phyloP scores from a whole-genome alignment of 2,329 filamentous ascomycete species.

The Didymella pinodella region DNA sequence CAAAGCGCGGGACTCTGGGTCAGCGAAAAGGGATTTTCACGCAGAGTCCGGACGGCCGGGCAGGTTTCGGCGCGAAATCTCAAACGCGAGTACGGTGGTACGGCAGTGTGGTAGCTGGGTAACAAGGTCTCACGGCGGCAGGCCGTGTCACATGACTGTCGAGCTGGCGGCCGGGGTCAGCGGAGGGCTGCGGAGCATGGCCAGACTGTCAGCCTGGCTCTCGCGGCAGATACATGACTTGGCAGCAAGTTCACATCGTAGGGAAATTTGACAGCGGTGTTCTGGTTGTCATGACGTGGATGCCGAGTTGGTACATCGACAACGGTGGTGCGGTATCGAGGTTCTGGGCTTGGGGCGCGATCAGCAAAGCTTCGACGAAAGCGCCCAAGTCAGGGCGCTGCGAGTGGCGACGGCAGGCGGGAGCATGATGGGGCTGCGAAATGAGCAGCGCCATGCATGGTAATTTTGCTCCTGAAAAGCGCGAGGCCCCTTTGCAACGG shows the following conservation, averaged over 20 bases:
- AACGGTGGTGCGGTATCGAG: constrained; percentile 21
- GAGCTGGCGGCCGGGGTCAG: constrained; percentile 6
- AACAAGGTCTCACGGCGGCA: constrained; percentile 15
- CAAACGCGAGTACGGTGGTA: constrained; percentile 9
- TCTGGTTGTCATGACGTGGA: constrained; percentile 19
- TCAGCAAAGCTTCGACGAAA: constrained; percentile 14
- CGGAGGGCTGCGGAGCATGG: background rate
- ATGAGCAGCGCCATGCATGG: constrained; percentile 13
- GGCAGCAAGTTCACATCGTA: background rate
- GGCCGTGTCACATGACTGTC: constrained; percentile 8
- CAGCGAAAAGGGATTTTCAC: constrained; percentile 10
- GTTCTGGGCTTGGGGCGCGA: constrained; percentile 19
- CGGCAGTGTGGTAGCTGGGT: constrained; percentile 8
- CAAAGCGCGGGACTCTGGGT: constrained; percentile 2
- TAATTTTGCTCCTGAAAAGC: constrained; percentile 25
- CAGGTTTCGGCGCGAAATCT: constrained; percentile 12
- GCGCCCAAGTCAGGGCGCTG: constrained; percentile 20
- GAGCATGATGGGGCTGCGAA: constrained; percentile 19
- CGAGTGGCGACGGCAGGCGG: constrained; percentile 15
- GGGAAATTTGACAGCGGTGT: background rate
- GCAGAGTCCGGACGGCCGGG: constrained; percentile 4
- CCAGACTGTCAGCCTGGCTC: background rate
- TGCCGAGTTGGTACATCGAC: constrained; percentile 14
- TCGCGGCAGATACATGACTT: background rate
- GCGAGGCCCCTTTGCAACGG: constrained; percentile 19